Base-by-base conservation (phyloP, 2,329 filamentous ascomycete genomes). In the Trichoderma hamatum region DNA sequence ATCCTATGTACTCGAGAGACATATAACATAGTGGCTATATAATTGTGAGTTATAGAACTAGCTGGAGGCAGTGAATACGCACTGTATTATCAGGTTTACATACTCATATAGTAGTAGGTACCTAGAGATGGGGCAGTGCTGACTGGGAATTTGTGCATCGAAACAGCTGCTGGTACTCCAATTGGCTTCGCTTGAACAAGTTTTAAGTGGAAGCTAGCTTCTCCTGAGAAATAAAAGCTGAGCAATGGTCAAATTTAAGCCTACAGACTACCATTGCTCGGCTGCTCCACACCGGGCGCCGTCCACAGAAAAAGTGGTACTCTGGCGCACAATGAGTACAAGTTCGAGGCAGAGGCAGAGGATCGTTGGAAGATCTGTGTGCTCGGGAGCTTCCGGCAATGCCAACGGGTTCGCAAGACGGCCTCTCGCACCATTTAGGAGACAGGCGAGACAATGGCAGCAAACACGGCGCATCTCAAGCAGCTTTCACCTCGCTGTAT, bases 331-430 rank as follows among this genome's bases (percentile, higher is more conserved):
- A 55, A 55, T 55, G 24, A 34, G 36, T 28, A 52, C 32, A 54
- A 49, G n/a, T 24, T 21, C n/a, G 26, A n/a, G 26, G 26, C 14
- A 30, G 52, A 19, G 39, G 62, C 24, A 19, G 62, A 66, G 62
- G 52, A 58, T 56, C 62, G 36, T 66, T 58, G 36, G 36, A 24
- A 28, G 51, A 66, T 66, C 62, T 58, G 62, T 52, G 60, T 66
- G 52, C 36, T 56, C 62, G 62, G 62, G 52, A 66, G 62, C 62
- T 66, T 66, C 62, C 62, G 62, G 49, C 4, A 11, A 60, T 24
- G 3, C 34, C 49, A 52, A 55, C 49, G 32, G 46, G 24, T 10
- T 64, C 61, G 61, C 61, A 43, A 43, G 61, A 64, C 39, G 61
- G 32, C 61, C 21, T 64, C 10, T 26, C n/a, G 43, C 32, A 26